Conservation (phyloP, 129 eudicot species). For the Gnaphalium uliginosum region DNA sequence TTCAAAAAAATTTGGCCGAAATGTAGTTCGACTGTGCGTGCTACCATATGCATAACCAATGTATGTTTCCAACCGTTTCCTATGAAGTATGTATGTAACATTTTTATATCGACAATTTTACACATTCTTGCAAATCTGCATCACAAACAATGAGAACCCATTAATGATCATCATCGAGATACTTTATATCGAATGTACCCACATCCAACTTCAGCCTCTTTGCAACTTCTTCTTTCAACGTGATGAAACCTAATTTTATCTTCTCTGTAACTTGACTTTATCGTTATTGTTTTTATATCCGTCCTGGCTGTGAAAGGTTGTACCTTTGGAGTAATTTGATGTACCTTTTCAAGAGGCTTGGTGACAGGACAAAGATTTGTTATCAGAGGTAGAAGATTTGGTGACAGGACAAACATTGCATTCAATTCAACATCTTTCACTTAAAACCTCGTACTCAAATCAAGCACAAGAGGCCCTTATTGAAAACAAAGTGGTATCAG, state of each 20-base stretch:
- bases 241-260: no score
- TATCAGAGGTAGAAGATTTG: no score
- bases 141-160: conserved; percentile 77
- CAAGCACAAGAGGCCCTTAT: neutral
- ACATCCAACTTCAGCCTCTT: no score
- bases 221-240: no score
- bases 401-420: no score
- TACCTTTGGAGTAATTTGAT: no score
- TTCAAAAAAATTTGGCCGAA: neutral
- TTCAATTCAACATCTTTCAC: neutral
- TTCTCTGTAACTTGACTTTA: no score
- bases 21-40: neutral
- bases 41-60: neutral
- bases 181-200: conserved; percentile 71
- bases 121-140: conserved; percentile 79
- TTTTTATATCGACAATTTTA: conserved; percentile 53
- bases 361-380: no score
- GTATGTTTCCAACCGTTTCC: neutral
- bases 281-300: no score
- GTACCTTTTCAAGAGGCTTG: no score
- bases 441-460: neutral
- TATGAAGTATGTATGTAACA: no score
- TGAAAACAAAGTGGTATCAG: neutral
- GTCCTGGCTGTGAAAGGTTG: no score
- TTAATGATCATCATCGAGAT: conserved; percentile 87